Conservation (phyloP, 2,329 filamentous ascomycete species). For the Colletotrichum scovillei region DNA sequence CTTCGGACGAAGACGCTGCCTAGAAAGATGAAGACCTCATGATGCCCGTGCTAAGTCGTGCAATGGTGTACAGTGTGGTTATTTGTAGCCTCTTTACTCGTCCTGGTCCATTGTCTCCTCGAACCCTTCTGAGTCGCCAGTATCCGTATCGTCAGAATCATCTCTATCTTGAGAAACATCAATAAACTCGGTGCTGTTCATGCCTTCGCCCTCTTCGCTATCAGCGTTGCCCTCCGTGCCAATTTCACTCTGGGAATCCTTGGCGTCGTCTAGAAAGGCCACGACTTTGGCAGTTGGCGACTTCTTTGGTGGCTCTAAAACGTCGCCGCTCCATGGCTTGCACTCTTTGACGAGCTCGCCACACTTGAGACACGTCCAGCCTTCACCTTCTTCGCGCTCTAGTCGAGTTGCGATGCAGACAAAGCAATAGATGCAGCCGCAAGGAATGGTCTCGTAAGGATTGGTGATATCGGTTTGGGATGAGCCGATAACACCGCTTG, state of each 20-base stretch:
- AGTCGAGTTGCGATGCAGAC: slow-evolving; percentile 92
- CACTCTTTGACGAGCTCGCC: slow-evolving; percentile 87
- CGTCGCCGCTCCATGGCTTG: slow-evolving; percentile 91
- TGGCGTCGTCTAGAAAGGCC: slow-evolving; percentile 69
- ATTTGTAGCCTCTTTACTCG: background rate
- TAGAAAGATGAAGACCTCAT: background rate
- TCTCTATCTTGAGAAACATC: slow-evolving; percentile 17
- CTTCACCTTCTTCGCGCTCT: slow-evolving; percentile 93
- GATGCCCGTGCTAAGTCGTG: background rate
- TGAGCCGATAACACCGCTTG: slow-evolving; percentile 85
- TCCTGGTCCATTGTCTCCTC: slow-evolving; percentile 33
- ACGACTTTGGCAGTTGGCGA: slow-evolving; percentile 65
- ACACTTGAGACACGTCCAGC: slow-evolving; percentile 91
- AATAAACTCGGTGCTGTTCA: slow-evolving; percentile 15
- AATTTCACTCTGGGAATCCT: background rate
- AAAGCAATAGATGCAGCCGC: slow-evolving; percentile 95
- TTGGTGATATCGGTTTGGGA: slow-evolving; percentile 95
- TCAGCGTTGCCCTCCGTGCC: background rate
- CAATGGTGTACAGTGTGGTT: slow-evolving; percentile 2
- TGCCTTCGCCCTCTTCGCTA: background rate
- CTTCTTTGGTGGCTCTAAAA: slow-evolving; percentile 70
- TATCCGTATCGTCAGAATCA: slow-evolving; percentile 16
- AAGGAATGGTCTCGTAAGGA: slow-evolving; percentile 90
- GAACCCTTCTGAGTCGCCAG: slow-evolving; percentile 31
- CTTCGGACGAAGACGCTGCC: background rate